phyloP scores from a whole-genome alignment of 148 eudicot species.

The Rhododendron griersonianum region DNA sequence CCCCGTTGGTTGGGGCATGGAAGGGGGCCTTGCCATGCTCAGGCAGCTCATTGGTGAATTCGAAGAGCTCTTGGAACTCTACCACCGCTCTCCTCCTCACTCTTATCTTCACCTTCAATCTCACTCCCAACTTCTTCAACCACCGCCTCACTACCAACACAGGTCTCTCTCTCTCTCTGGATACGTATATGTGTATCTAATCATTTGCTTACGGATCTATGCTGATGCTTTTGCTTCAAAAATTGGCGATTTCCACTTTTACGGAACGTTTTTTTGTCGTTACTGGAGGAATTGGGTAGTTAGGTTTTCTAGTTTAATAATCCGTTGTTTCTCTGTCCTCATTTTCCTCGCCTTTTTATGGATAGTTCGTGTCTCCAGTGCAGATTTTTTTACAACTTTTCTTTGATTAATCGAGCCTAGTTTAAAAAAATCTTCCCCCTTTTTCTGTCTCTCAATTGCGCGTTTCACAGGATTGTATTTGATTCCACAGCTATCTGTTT shows the following conservation, averaged over 20 bases:
- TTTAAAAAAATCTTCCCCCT: not conserved
- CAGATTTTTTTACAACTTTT: not conserved
- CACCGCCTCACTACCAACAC: slow-evolving; percentile 17
- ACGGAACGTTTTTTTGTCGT: not conserved
- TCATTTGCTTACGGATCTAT: not conserved
- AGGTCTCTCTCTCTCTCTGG: slow-evolving; percentile 23
- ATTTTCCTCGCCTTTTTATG: not conserved
- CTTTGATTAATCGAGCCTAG: not conserved
- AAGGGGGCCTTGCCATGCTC: slow-evolving; percentile 44
- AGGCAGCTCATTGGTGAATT: slow-evolving; percentile 69
- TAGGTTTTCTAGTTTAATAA: not conserved
- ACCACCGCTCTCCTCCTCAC: slow-evolving; percentile 12
- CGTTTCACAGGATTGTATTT: not conserved
- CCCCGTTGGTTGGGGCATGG: slow-evolving; percentile 30
- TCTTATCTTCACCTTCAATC: slow-evolving; percentile 19
- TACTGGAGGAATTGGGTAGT: not conserved
- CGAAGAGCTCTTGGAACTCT: slow-evolving; percentile 48
- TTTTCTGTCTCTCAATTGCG: not conserved
- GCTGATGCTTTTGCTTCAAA: not conserved
- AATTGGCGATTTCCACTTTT: not conserved
- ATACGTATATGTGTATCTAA: not conserved
- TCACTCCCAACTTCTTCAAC: slow-evolving; percentile 6
- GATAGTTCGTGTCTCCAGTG: not conserved
- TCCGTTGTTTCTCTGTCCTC: slow-evolving; percentile 10
- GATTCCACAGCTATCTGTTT: not conserved